Conservation (phyloP, 768 basidiomycete genomes). For the Ramaria rubella region DNA sequence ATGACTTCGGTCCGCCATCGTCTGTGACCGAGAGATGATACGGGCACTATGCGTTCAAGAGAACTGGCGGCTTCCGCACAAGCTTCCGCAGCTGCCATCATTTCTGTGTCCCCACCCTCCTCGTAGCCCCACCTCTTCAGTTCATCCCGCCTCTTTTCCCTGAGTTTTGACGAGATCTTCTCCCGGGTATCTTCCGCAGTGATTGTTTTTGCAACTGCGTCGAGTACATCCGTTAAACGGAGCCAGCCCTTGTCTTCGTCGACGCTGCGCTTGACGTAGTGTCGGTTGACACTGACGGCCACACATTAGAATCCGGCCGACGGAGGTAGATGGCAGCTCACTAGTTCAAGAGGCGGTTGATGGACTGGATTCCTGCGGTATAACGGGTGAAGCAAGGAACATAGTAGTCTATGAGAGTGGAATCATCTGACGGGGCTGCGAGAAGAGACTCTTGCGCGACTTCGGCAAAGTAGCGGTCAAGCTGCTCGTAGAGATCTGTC, state of each 20-base stretch:
- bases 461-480: constrained; percentile 65
- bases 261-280: constrained; percentile 68
- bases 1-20: constrained; percentile 68
- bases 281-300: constrained; percentile 39
- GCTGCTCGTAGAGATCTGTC: constrained; percentile 63
- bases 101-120: constrained; percentile 42
- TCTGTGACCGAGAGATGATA: constrained; percentile 59
- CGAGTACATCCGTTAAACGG: constrained; percentile 56
- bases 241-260: constrained; percentile 80
- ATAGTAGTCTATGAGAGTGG: constrained; percentile 61
- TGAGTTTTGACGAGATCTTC: constrained; percentile 49
- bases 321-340: not conserved
- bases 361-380: constrained; percentile 56
- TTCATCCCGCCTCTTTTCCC: constrained; percentile 53
- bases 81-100: constrained; percentile 52
- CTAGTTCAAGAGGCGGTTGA: constrained; percentile 70
- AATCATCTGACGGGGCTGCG: constrained; percentile 60
- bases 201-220: constrained; percentile 49
- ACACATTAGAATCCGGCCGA: not conserved
- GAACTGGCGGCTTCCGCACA: constrained; percentile 71
- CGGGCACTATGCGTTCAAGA: constrained; percentile 56
- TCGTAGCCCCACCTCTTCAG: constrained; percentile 66
- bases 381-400: constrained; percentile 67
- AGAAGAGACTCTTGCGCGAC: constrained; percentile 55
- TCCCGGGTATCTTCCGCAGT: constrained; percentile 49